Evolutionary conservation across 805 yeast species (phyloP), one percentile per base, ranked within the genome.

Genomic region (Saccharomycopsis amapae): DNA sequence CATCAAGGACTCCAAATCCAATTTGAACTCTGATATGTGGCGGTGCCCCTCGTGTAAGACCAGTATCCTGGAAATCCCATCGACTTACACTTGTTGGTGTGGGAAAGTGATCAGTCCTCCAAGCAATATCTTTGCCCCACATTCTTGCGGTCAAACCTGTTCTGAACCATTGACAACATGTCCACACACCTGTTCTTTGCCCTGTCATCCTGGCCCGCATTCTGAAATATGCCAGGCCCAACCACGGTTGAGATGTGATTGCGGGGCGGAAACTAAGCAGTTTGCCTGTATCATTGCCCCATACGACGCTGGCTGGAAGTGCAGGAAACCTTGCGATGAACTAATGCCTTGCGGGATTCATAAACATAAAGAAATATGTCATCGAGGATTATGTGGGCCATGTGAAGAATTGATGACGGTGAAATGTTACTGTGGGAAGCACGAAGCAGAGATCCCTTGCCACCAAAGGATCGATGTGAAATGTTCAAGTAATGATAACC

Each of bases 191-290:
- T 88, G 97, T 58, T 63, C 84, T 1, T 64, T 78, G 3, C 71
- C 73, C 13, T 88, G 97, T 59, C 97, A 88, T 60, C 90, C 96
- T 2, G 97, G 96, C 0, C 83, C 88, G 1, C 96, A 89, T 62
- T 78, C 86, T 1, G 67, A 68, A 33, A 68, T 67, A 22, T 88
- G 97, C 65, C 79, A 83, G 12, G 87, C 95, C 1, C 63, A 82
- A 59, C 90, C 94, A 0, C 62, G 67, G 7, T 63, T 83, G 66
- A 64, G 64, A 33, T 88, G 96, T 62, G 67, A 69, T 24, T 88
- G 97, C 67, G 96, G 96, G 1, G 72, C 71, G 33, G 68, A 73
- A 42, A 60, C 69, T 13, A 74, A 73, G 44, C 93, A 85, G 57
- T 63, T 77, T 57, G 89, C 82, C n/a, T 86, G 85, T 67, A 71